Conservation (phyloP, 371 early-diverging fungal species). For the Mucor lusitanicus region DNA sequence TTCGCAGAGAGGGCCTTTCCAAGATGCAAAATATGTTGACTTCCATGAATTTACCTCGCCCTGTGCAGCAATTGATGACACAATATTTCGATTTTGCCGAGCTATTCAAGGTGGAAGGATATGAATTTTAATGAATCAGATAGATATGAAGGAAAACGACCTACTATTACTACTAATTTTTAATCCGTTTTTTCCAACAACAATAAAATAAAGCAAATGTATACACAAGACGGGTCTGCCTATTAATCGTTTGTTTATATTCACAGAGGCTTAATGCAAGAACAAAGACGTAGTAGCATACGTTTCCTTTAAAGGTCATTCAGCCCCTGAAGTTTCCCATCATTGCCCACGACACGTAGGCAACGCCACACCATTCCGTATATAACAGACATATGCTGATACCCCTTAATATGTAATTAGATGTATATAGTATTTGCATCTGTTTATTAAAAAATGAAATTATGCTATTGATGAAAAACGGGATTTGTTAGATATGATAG, state of each 20-base stretch:
- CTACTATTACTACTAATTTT: neutral
- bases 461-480: neutral
- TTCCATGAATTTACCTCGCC: constrained; percentile 82
- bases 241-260: too few species aligned
- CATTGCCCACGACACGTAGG: neutral
- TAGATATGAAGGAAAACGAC: neutral
- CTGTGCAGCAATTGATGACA: constrained; percentile 77
- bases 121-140: constrained; percentile 51
- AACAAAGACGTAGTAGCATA: too few species aligned
- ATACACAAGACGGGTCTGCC: neutral
- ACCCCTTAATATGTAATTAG: neutral
- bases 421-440: neutral
- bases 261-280: too few species aligned
- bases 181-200: neutral
- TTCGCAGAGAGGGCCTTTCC: constrained; percentile 82
- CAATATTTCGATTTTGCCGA: constrained; percentile 82
- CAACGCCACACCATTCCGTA: neutral
- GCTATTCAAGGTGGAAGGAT: constrained; percentile 83
- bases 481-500: neutral
- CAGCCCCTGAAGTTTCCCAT: too few species aligned
- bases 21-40: constrained; percentile 90
- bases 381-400: neutral
- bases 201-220: neutral
- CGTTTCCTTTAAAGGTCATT: too few species aligned
- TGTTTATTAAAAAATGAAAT: neutral